Base-by-base conservation (phyloP, 176 grass and related monocot species). In the Avena atlantica region DNA sequence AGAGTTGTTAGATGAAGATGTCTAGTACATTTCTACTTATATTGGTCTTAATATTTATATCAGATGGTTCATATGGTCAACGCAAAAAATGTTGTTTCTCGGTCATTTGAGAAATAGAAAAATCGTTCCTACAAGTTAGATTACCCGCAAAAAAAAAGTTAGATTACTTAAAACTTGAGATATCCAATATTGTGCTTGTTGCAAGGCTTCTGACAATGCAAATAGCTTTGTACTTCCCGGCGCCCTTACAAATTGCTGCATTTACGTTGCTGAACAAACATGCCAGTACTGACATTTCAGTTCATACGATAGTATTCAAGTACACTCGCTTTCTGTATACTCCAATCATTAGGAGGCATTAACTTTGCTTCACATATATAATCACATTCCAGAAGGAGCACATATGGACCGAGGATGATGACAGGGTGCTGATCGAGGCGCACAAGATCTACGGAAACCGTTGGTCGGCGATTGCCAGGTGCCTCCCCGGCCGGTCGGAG, bases 361-460 rank as follows among this genome's bases (percentile, higher is more conserved):
- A 72, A 49, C 24, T 36, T 68, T n/a, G 45, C 12, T 76, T 83
- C 24, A 66, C 80, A 79, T 34, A 34, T 34, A 34, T 9, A 65
- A 70, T 83, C 47, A 56, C 84, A 74, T 7, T 70, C 49, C 88
- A 94, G 83, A 98, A 94, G 36, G 90, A 91, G 45, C 85, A 92
- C 51, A 50, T 75, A 1, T 98, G 92, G 93, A 92, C 84, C 0
- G 87, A 87, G 81, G 93, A 92, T 4, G 93, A 95, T 8, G 96
- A 98, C 59, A 86, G 7, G 48, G 8, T 68, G 25, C 72, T 98
- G 10, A 91, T 92, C 3, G 58, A 77, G 45, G 90, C 92, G 1
- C 93, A 98, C 59, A 88, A 50, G 53, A 13, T 16, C 8, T 86
- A 81, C 2, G 96, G 96, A 29, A 98, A 94, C 27, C 51, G 85